A percentile compares a stretch with the other conserved stretches of the same genome.
phyloP scores from a whole-genome alignment of 768 basidiomycete genomes.

The Russula earlei region DNA sequence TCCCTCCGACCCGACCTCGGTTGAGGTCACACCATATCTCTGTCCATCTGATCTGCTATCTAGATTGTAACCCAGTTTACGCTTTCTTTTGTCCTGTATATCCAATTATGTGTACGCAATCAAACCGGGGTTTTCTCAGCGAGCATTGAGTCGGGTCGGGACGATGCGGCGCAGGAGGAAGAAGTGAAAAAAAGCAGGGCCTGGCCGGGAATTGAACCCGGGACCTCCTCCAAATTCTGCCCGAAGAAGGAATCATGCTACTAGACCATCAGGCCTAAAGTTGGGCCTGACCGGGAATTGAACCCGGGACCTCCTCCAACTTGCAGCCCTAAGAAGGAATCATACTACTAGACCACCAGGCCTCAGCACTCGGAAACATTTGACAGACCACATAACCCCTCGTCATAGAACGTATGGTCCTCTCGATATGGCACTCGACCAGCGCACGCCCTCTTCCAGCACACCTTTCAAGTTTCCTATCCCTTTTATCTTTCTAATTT shows the following conservation, averaged over 20 bases:
- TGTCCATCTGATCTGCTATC: slow-evolving; percentile 12
- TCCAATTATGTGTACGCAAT: background rate
- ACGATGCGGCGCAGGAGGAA: background rate
- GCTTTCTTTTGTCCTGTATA: background rate
- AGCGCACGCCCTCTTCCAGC: background rate
- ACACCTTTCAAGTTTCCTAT: background rate
- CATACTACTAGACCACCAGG: slow-evolving; percentile 20
- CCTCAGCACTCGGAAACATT: background rate
- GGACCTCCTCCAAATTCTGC: slow-evolving; percentile 60
- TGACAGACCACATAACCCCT: background rate
- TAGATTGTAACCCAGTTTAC: background rate
- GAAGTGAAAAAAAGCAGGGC: slow-evolving; percentile 30
- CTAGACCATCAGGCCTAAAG: slow-evolving; percentile 19
- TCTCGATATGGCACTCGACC: background rate
- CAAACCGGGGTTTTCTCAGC: no score
- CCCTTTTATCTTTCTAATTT: background rate
- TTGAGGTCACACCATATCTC: background rate
- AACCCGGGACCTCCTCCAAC: slow-evolving; percentile 80
- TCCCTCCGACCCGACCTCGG: background rate
- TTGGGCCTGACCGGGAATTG: slow-evolving; percentile 75
- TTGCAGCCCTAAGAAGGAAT: slow-evolving; percentile 20
- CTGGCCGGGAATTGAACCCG: slow-evolving; percentile 83
- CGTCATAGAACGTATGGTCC: no score
- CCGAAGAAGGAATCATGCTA: slow-evolving; percentile 20
- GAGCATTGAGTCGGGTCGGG: no score